Evolutionary conservation across 208 protist species (phyloP), one percentile per base, ranked within the genome.

Genomic region (Balamuthia mandrillaris): DNA sequence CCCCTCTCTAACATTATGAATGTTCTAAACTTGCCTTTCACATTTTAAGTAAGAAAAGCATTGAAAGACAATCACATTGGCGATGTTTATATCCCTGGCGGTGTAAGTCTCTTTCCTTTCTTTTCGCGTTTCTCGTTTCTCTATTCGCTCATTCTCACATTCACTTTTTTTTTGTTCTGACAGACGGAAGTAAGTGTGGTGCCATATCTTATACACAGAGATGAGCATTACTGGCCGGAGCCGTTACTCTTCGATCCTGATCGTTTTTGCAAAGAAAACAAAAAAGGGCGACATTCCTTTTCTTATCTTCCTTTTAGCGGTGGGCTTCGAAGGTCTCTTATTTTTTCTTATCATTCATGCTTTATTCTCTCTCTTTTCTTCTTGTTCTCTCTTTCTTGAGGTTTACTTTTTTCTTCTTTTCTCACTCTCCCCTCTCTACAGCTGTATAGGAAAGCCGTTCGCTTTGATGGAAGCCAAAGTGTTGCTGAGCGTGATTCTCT

Each of bases 291-390:
- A 1, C 70, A 87, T 29, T 31, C 84, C 31, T 84, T 68, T 37
- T 56, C 70, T 6, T 74, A 74, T 39, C 42, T 87, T 9, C 74
- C 84, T 33, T 87, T 87, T 61, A 75, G 54, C 47, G 84, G 70
- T 18, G 84, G 84, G 1, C 31, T 65, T 7, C 0, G 84, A 42
- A 74, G 63, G 63, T 74, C 5, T 54, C 47, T 14, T 70, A 68
- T 42, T 85, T 49, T 45, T 58, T 85, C 47, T 14, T 24, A 54
- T 52, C 52, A 35, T 44, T 44, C 14, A 45, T 5, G 12, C 41
- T 21, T 4, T n/a, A n/a, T 18, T 7, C 4, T 47, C 33, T 21
- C 10, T 10, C 9, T 10, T 24, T 24, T 16, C 12, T 56, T 44
- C 16, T 60, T 58, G 41, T 41, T 18, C 4, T 14, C 27, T 12